Percentiles rank a stretch among this genome's conserved stretches.
Evolutionary conservation across 192 early-diverging fungal genomes (phyloP).

Genomic region (Radiomyces spectabilis): DNA sequence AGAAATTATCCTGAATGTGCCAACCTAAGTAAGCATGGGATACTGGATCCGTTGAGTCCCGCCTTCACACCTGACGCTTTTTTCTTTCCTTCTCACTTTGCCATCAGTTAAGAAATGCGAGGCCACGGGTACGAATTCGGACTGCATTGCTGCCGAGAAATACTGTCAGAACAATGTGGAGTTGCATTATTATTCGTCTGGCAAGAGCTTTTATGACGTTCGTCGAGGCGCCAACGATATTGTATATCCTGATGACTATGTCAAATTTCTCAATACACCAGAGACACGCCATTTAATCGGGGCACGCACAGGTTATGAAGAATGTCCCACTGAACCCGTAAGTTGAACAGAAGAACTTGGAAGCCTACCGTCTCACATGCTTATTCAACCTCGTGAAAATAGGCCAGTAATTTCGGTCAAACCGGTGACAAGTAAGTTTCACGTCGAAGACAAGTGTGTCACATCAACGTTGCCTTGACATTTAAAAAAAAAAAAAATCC

Average conservation of each 20-base stretch:
- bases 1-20: not conserved
- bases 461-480: too few species aligned
- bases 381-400: too few species aligned
- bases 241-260: not conserved
- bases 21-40: not conserved
- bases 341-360: too few species aligned
- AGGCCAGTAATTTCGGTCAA: too few species aligned
- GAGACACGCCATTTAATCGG: not conserved
- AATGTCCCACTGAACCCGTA: not conserved
- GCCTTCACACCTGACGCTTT: not conserved
- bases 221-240: not conserved
- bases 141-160: not conserved
- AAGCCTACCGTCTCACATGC: too few species aligned
- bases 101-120: not conserved
- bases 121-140: not conserved
- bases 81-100: not conserved
- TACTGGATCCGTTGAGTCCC: too few species aligned
- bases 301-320: not conserved
- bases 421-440: too few species aligned
- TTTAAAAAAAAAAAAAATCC: too few species aligned
- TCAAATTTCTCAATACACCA: not conserved
- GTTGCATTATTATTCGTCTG: not conserved
- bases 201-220: not conserved
- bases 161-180: not conserved
- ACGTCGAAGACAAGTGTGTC: too few species aligned